These are phyloP conservation scores for Aspergillus aculeatinus DNA, from an alignment of 2,329 filamentous ascomycete genomes.

Conservation along the genomic window DNA sequence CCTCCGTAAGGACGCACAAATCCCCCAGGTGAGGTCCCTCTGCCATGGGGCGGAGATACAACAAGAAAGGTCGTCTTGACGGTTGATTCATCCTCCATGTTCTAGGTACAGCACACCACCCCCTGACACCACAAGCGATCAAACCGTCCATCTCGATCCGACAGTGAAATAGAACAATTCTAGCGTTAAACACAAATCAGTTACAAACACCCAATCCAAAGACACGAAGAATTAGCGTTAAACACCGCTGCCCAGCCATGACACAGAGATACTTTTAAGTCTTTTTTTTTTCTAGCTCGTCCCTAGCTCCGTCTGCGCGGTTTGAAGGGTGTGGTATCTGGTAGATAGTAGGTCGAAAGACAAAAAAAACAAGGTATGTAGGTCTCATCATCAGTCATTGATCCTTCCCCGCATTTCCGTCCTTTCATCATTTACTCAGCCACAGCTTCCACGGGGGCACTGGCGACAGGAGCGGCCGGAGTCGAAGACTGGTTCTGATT, in stretches of 20 bases:
- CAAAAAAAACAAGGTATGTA: background rate
- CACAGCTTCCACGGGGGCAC: slow-evolving; percentile 31
- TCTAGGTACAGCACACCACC: background rate
- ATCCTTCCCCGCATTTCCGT: background rate
- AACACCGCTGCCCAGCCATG: slow-evolving; percentile 10
- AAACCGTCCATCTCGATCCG: background rate
- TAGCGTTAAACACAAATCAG: background rate
- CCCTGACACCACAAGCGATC: background rate
- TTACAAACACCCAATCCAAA: background rate
- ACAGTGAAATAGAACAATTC: slow-evolving; percentile 2
- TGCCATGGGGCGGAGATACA: background rate
- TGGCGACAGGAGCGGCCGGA: slow-evolving; percentile 14
- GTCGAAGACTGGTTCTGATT: slow-evolving; percentile 25
- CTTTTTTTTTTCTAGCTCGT: slow-evolving; percentile 4
- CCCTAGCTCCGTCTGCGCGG: background rate
- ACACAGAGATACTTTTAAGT: slow-evolving; percentile 9
- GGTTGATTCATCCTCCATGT: background rate
- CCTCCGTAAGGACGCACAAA: background rate
- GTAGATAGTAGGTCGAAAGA: slow-evolving; percentile 1
- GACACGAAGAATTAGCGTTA: slow-evolving; percentile 1
- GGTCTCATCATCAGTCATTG: background rate
- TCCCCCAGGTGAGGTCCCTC: background rate
- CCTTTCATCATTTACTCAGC: slow-evolving; percentile 8
- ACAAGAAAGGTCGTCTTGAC: background rate
- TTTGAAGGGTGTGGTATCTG: background rate